A percentile compares a stretch with the other conserved stretches of the same genome.
These are phyloP conservation scores for Pythium oligandrum DNA, from an alignment of 352 stramenopile genomes.

Conservation along the genomic window DNA sequence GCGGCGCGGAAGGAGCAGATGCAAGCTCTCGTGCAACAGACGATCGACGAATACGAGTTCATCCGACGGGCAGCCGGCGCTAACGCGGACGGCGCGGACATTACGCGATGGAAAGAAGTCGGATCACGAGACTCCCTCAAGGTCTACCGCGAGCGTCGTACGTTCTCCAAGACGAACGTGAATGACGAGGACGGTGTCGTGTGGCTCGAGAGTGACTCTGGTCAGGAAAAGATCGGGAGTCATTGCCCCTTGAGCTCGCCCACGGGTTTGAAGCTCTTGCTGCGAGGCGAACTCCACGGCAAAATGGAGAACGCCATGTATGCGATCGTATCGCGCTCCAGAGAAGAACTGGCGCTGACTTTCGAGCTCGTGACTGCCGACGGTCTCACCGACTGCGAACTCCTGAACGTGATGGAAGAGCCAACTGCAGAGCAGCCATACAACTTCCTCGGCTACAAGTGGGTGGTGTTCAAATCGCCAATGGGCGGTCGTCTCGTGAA, in stretches of 20 bases:
- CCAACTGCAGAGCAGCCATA: conserved; percentile 38
- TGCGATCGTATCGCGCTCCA: conserved; percentile 41
- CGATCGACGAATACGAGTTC: not conserved
- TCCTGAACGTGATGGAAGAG: conserved; percentile 49
- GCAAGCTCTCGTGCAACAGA: not conserved
- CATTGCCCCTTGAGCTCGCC: too few species aligned
- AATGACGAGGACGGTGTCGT: too few species aligned
- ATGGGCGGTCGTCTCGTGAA: conserved; percentile 33
- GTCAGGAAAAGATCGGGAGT: too few species aligned
- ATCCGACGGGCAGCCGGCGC: not conserved
- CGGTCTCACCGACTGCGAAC: conserved; percentile 52
- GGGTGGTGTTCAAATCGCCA: conserved; percentile 41
- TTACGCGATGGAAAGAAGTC: not conserved
- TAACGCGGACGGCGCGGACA: not conserved
- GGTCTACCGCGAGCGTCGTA: not conserved
- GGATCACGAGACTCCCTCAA: not conserved
- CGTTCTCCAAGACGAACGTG: not conserved
- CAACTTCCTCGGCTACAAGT: conserved; percentile 54
- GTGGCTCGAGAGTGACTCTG: too few species aligned
- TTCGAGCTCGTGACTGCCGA: conserved; percentile 47
- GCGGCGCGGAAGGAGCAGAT: not conserved
- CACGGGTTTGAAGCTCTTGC: conserved; percentile 4
- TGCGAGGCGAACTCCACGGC: conserved; percentile 40
- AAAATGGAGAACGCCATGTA: conserved; percentile 55
- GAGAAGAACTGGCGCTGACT: conserved; percentile 49